These are phyloP conservation scores for Chenopodium suecicum DNA, from an alignment of 148 eudicot species.

Conservation along the genomic window DNA sequence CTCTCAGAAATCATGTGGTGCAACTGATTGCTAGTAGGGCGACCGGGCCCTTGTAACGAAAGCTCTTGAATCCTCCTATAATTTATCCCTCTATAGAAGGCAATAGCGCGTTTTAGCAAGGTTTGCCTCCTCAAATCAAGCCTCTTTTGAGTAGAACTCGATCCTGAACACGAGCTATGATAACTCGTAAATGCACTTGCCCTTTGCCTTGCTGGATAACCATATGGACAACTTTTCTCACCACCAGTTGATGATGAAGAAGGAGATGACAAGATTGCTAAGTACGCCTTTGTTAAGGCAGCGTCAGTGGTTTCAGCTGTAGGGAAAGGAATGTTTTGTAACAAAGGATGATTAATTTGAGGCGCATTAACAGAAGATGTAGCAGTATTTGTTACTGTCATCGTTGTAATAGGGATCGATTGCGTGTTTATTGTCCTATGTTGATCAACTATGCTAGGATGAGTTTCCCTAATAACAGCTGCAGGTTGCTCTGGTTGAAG, in stretches of 20 bases:
- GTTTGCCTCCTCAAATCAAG: slow-evolving; percentile 31
- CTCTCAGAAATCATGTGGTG: slow-evolving; percentile 89
- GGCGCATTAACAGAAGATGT: background rate
- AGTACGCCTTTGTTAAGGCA: slow-evolving; percentile 55
- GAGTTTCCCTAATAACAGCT: slow-evolving; percentile 25
- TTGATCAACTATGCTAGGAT: background rate
- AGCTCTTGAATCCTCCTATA: slow-evolving; percentile 33
- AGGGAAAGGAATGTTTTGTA: slow-evolving; percentile 36
- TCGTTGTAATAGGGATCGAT: slow-evolving; percentile 14
- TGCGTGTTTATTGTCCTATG: slow-evolving; percentile 23
- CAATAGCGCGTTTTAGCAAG: slow-evolving; percentile 46
- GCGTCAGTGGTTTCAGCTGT: slow-evolving; percentile 50
- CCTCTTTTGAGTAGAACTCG: background rate
- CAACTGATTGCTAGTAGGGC: slow-evolving; percentile 51
- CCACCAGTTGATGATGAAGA: slow-evolving; percentile 16
- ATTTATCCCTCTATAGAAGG: slow-evolving; percentile 42
- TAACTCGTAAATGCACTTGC: slow-evolving; percentile 50
- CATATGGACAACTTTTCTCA: slow-evolving; percentile 12
- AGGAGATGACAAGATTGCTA: slow-evolving; percentile 53
- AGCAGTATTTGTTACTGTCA: background rate
- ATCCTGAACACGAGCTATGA: background rate
- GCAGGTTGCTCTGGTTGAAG: slow-evolving; percentile 6
- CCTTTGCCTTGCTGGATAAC: slow-evolving; percentile 1
- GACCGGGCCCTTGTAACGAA: slow-evolving; percentile 23
- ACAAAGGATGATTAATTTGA: background rate